phyloP scores from a whole-genome alignment of 2,329 filamentous ascomycete species.

The Claviceps monticola region DNA sequence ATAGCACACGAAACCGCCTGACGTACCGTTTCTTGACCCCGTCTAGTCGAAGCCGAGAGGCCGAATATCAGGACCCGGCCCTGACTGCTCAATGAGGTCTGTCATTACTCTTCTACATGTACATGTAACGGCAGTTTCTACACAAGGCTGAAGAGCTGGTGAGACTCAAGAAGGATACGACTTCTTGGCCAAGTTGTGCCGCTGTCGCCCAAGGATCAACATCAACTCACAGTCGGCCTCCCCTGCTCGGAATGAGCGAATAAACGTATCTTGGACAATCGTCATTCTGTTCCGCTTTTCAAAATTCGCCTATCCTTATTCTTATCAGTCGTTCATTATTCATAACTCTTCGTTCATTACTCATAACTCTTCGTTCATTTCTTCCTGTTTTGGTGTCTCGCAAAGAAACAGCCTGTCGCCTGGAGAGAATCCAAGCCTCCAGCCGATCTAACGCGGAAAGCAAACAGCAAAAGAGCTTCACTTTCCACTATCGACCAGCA shows the following conservation, averaged over 20 bases:
- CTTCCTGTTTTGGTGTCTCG: background rate
- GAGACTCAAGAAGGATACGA: background rate
- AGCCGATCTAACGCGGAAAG: background rate
- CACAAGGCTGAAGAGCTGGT: too few relatives aligned
- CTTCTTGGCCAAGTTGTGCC: background rate
- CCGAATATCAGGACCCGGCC: too few relatives aligned
- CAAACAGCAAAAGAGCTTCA: background rate
- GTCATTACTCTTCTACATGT: too few relatives aligned
- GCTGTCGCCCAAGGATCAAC: background rate
- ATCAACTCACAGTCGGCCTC: background rate
- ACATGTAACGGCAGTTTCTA: too few relatives aligned
- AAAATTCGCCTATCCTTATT: background rate
- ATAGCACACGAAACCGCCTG: too few relatives aligned
- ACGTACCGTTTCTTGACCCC: too few relatives aligned
- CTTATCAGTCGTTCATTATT: background rate
- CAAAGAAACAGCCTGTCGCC: background rate
- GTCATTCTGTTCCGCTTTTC: too few relatives aligned
- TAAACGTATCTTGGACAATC: background rate
- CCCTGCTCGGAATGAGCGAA: background rate
- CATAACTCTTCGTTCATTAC: background rate
- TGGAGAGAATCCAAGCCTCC: background rate
- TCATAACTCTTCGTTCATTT: background rate
- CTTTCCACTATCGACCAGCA: background rate
- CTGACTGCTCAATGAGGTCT: too few relatives aligned
- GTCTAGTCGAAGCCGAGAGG: too few relatives aligned